Percentiles rank a stretch among this genome's conserved stretches.
These are phyloP conservation scores for Podila horticola DNA, from an alignment of 192 early-diverging fungal genomes.

Conservation along the genomic window DNA sequence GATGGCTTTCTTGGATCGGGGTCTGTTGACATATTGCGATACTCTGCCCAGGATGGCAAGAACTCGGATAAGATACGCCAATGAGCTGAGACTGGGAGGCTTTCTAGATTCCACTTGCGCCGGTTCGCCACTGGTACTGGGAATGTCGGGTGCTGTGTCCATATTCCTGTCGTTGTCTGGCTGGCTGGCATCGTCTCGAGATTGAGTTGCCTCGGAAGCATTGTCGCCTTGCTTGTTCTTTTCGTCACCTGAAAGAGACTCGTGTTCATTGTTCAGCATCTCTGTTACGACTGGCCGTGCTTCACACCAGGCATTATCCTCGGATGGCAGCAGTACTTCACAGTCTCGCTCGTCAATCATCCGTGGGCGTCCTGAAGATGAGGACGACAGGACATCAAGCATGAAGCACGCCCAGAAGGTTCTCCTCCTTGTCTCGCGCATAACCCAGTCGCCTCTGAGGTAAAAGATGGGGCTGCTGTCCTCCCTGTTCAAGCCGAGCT, in stretches of 20 bases:
- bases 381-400: slow-evolving; percentile 52
- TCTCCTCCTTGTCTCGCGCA: slow-evolving; percentile 58
- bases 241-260: neutral
- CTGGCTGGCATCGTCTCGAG: neutral
- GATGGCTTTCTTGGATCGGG: slow-evolving; percentile 31
- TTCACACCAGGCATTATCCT: slow-evolving; percentile 56
- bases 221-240: neutral
- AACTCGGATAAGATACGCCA: slow-evolving; percentile 54
- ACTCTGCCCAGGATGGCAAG: slow-evolving; percentile 57
- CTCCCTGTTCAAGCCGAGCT: slow-evolving; percentile 63
- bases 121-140: neutral
- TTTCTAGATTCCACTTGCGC: neutral
- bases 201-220: neutral
- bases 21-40: slow-evolving; percentile 56
- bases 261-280: slow-evolving; percentile 32
- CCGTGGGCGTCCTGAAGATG: slow-evolving; percentile 58
- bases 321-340: slow-evolving; percentile 59
- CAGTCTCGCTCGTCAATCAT: slow-evolving; percentile 61
- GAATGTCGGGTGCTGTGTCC: neutral
- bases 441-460: slow-evolving; percentile 56
- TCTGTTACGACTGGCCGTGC: slow-evolving; percentile 42
- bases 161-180: neutral
- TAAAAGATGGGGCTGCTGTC: slow-evolving; percentile 53
- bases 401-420: slow-evolving; percentile 63
- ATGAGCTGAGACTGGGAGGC: slow-evolving; percentile 24